Evolutionary conservation across 75 land plant genomes (phyloP), one percentile per base, ranked within the genome.

Genomic region (Adiantum capillusveneris): DNA sequence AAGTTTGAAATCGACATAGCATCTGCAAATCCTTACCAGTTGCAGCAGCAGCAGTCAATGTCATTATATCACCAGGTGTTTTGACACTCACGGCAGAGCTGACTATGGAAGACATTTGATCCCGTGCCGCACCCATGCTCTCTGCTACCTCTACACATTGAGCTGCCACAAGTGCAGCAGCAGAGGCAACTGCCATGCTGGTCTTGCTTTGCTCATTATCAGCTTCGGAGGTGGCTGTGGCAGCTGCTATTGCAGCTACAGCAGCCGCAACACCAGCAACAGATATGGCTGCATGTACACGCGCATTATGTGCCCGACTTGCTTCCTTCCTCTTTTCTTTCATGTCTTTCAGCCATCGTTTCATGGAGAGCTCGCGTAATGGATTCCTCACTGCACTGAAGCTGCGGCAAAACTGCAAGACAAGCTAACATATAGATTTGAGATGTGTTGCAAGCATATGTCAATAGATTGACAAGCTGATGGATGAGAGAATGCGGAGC

Each of bases 211-310:
- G 49, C 11, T 54, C 29, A 12, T 56, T 44, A 0, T 87, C 72
- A 2, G 79, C 57, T 1, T 87, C 72, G 1, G 79, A 61, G 2
- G 83, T 79, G 7, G 88, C 88, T 0, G 88, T 80, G 26, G 97
- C 93, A 25, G 97, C 88, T 6, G 97, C 85, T n/a, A 92, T 69
- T 5, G 97, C 97, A 6, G 97, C 97, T 28, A 92, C 73, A 0
- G 97, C 97, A 0, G 97, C 81, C 9, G 97, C 97, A 20, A 92
- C 93, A 0, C 86, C 97, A 18, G 89, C 97, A 11, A 88, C 90
- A 1, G 89, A 79, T 6, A 88, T 68, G 31, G 97, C 94, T 0
- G 97, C 97, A 60, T 92, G 94, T 0, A 92, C 77, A 64, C 88
- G 89, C 1, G 97, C 93, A 51, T 87, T 92, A 9, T 87, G 97